These are phyloP conservation scores for Aspergillus egyptiacus DNA, from an alignment of 495 filamentous ascomycete species.

Conservation along the genomic window DNA sequence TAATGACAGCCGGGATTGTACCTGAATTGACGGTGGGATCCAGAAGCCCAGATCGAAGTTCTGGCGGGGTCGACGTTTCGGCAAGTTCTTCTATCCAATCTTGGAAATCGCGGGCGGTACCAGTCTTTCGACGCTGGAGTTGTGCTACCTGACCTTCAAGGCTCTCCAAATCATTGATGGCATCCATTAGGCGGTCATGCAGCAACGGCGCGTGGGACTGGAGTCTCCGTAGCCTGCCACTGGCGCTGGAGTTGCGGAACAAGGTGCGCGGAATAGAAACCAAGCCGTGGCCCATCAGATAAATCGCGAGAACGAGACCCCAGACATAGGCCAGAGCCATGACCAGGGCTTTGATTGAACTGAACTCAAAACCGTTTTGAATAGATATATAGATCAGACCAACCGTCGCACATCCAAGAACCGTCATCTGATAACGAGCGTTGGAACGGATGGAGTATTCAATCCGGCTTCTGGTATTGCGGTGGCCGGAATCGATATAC, in stretches of 20 bases:
- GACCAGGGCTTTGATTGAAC: conserved; percentile 66
- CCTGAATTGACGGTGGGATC: conserved; percentile 29
- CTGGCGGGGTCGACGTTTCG: conserved; percentile 64
- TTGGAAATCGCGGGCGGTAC: conserved; percentile 71
- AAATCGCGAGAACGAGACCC: conserved; percentile 85
- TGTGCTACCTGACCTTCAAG: conserved; percentile 73
- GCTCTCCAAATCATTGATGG: conserved; percentile 71
- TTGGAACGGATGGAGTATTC: conserved; percentile 80
- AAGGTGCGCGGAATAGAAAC: conserved; percentile 83
- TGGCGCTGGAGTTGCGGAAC: conserved; percentile 68
- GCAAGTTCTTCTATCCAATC: conserved; percentile 94
- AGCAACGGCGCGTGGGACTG: conserved; percentile 73
- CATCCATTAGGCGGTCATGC: conserved; percentile 84
- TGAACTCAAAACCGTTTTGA: conserved; percentile 63
- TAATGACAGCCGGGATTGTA: conserved; percentile 71
- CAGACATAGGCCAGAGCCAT: conserved; percentile 95
- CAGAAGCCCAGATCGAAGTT: conserved; percentile 49
- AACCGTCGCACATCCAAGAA: conserved; percentile 62
- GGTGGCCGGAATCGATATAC: conserved; percentile 88
- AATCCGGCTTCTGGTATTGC: conserved; percentile 72
- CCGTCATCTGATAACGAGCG: conserved; percentile 77
- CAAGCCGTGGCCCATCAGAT: conserved; percentile 93
- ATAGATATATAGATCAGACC: conserved; percentile 79
- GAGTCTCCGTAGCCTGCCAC: conserved; percentile 62
- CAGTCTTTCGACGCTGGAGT: conserved; percentile 73